These are phyloP conservation scores for Termitomyces sp. DNA, from an alignment of 1,284 basidiomycete genomes.

Conservation along the genomic window DNA sequence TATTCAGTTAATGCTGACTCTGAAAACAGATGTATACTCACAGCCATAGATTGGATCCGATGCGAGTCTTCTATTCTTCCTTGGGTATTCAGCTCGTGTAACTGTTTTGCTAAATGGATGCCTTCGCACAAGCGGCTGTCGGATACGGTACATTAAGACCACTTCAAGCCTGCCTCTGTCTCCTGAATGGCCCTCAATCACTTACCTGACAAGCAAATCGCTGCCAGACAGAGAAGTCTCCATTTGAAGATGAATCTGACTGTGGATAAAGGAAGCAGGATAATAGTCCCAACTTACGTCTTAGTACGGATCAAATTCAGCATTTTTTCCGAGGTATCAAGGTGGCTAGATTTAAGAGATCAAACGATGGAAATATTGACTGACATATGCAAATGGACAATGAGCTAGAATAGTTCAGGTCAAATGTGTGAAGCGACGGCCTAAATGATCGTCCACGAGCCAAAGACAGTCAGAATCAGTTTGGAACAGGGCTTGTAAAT, in stretches of 20 bases:
- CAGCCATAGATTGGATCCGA: background rate
- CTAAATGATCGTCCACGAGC: background rate
- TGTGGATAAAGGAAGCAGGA: background rate
- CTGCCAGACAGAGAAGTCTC: background rate
- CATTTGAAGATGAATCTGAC: background rate
- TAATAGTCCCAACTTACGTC: background rate
- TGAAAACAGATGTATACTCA: background rate
- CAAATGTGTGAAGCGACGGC: background rate
- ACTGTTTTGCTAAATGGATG: background rate
- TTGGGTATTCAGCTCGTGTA: background rate
- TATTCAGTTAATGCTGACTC: background rate
- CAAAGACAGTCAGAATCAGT: background rate
- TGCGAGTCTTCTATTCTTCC: background rate
- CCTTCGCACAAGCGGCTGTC: constrained; percentile 4
- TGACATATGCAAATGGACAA: background rate
- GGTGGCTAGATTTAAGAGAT: background rate
- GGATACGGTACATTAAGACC: background rate
- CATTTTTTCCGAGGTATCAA: background rate
- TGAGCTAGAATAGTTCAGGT: background rate
- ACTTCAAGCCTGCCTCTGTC: background rate
- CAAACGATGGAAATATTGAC: background rate
- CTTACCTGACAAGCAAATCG: constrained; percentile 2
- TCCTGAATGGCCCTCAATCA: background rate
- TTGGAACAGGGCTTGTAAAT: background rate
- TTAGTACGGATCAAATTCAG: background rate